Evolutionary conservation across 2,329 filamentous ascomycete species (phyloP).

Genomic region (Diaporthe aspalathi): DNA sequence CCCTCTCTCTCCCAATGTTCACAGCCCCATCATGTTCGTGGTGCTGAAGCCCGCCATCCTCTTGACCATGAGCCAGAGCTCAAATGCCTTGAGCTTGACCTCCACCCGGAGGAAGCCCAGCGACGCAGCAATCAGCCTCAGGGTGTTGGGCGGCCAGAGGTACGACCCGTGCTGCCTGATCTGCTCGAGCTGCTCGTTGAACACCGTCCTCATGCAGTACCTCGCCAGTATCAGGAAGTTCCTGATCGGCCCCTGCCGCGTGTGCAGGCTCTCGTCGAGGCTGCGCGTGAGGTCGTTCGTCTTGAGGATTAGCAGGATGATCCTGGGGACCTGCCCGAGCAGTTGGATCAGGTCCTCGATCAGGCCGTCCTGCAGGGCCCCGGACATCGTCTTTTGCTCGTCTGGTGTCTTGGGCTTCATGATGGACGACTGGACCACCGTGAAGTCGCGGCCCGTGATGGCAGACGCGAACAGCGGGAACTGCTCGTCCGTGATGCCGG

Average conservation of each 20-base stretch:
- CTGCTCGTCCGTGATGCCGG: slow-evolving; percentile 86
- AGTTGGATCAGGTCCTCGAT: slow-evolving; percentile 89
- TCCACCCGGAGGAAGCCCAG: slow-evolving; percentile 69
- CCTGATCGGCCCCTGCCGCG: slow-evolving; percentile 72
- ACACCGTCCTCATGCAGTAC: slow-evolving; percentile 75
- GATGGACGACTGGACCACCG: slow-evolving; percentile 74
- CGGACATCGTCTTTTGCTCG: slow-evolving; percentile 89
- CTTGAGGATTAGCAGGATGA: slow-evolving; percentile 95
- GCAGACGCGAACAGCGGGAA: slow-evolving; percentile 96
- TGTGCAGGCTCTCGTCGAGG: slow-evolving; percentile 90
- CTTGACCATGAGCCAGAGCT: slow-evolving; percentile 69
- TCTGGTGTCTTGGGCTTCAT: slow-evolving; percentile 71
- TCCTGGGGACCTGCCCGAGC: slow-evolving; percentile 86
- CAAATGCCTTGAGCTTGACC: slow-evolving; percentile 72
- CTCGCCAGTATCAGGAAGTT: slow-evolving; percentile 76
- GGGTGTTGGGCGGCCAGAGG: slow-evolving; percentile 68
- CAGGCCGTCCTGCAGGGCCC: slow-evolving; percentile 86
- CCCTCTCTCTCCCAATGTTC: not conserved
- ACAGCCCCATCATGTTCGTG: slow-evolving; percentile 32
- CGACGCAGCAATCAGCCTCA: slow-evolving; percentile 67
- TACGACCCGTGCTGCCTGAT: slow-evolving; percentile 65
- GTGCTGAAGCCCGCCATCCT: slow-evolving; percentile 52
- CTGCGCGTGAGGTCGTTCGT: slow-evolving; percentile 96
- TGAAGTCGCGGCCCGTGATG: slow-evolving; percentile 94
- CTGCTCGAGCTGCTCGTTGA: slow-evolving; percentile 71